Conservation (phyloP, 768 basidiomycete species). For the Rickenella mellea region DNA sequence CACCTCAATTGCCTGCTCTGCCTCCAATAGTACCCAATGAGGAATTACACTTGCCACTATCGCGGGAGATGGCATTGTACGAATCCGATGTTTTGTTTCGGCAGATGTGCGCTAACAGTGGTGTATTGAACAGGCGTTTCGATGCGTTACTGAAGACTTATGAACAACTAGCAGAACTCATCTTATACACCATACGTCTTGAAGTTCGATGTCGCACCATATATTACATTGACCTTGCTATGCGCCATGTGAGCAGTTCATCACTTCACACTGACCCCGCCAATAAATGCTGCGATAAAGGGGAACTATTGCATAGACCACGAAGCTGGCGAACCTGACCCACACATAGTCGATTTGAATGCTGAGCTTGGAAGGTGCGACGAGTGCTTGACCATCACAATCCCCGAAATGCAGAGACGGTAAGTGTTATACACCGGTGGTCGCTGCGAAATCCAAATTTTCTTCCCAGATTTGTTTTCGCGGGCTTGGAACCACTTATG, state of each 20-base stretch:
- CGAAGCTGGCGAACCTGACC: constrained; percentile 87
- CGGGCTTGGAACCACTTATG: constrained; percentile 77
- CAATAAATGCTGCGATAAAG: constrained; percentile 28
- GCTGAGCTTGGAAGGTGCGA: constrained; percentile 69
- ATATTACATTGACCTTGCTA: constrained; percentile 70
- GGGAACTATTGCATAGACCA: constrained; percentile 77
- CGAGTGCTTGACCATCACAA: constrained; percentile 50
- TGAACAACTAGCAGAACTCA: constrained; percentile 77
- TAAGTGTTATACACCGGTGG: constrained; percentile 25
- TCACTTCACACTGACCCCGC: constrained; percentile 2
- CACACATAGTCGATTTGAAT: constrained; percentile 81
- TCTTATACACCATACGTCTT: constrained; percentile 78
- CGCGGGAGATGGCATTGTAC: constrained; percentile 82
- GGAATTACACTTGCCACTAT: constrained; percentile 63
- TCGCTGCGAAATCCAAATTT: constrained; percentile 4
- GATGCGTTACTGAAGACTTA: constrained; percentile 87
- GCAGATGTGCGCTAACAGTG: constrained; percentile 4
- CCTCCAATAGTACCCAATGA: constrained; percentile 30
- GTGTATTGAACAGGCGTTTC: constrained; percentile 57
- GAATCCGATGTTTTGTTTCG: constrained; percentile 19
- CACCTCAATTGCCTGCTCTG: constrained; percentile 36
- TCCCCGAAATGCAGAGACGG: constrained; percentile 61
- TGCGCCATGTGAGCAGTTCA: constrained; percentile 51
- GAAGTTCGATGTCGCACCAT: constrained; percentile 82
- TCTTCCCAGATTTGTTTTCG: constrained; percentile 67